Conservation (phyloP, 441 rosid species). For the Adansonia grandidieri region DNA sequence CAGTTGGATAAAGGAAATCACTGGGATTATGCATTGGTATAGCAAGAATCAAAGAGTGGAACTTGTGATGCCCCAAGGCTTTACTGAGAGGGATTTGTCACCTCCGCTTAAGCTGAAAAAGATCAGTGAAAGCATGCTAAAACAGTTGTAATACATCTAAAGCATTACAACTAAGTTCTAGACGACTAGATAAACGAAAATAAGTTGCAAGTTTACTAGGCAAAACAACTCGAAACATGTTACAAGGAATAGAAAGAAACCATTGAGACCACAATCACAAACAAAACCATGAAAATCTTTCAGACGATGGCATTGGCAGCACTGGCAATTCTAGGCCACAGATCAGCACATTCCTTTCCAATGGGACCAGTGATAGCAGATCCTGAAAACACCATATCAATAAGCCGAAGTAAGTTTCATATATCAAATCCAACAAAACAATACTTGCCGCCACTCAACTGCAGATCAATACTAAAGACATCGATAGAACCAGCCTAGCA, state of each 20-base stretch:
- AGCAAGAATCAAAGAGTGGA: too few species aligned
- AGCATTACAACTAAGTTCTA: not conserved
- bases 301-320: slow-evolving; percentile 88
- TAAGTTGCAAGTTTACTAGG: not conserved
- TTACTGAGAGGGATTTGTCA: not conserved
- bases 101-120: not conserved
- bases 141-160: not conserved
- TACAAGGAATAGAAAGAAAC: not conserved
- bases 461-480: not conserved
- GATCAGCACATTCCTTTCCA: slow-evolving; percentile 71
- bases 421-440: not conserved
- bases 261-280: not conserved
- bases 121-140: not conserved
- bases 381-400: slow-evolving; percentile 33
- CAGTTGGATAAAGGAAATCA: too few species aligned
- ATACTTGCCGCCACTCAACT: not conserved
- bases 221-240: slow-evolving; percentile 8
- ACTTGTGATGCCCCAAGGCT: not conserved
- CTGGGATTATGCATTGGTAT: too few species aligned
- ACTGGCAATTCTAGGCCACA: slow-evolving; percentile 82
- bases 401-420: not conserved
- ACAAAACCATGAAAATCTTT: slow-evolving; percentile 18
- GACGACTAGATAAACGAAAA: not conserved
- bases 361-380: slow-evolving; percentile 75
- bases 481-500: not conserved